Conservation (phyloP, 2,329 filamentous ascomycete species). For the Byssochlamys sp. region DNA sequence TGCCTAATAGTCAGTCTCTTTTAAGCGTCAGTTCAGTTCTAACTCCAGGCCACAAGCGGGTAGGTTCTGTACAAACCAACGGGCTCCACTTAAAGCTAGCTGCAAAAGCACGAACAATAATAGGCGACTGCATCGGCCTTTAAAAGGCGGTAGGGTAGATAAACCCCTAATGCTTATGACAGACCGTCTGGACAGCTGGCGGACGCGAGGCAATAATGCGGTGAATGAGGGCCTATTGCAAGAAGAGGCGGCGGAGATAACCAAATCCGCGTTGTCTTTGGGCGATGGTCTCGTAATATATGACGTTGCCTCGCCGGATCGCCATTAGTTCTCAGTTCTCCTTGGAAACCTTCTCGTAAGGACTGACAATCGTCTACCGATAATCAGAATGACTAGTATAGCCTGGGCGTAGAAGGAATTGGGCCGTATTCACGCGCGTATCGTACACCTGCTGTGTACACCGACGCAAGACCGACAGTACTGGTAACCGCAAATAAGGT, state of each 20-base stretch:
- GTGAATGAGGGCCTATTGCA: not conserved
- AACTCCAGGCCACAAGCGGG: no score
- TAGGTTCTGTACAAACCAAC: no score
- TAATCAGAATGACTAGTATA: not conserved
- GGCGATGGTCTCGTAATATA: not conserved
- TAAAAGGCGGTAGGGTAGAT: not conserved
- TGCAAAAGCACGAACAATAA: not conserved
- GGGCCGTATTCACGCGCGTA: not conserved
- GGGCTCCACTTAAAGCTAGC: not conserved
- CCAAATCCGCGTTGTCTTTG: not conserved
- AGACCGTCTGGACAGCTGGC: not conserved
- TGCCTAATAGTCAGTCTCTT: not conserved
- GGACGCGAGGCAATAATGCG: not conserved
- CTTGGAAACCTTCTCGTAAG: not conserved
- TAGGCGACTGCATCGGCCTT: not conserved
- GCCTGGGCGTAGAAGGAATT: not conserved
- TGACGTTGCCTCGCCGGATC: no score
- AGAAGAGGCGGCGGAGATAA: not conserved
- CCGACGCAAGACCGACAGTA: not conserved
- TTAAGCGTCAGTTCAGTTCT: not conserved
- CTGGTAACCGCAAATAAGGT: not conserved
- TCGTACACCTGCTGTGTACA: not conserved
- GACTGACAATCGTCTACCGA: no score
- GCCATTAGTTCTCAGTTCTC: not conserved
- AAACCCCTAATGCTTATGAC: not conserved